A percentile compares a stretch with the other conserved stretches of the same genome.
phyloP scores from a whole-genome alignment of 495 filamentous ascomycete genomes.

The Collariella sp. region DNA sequence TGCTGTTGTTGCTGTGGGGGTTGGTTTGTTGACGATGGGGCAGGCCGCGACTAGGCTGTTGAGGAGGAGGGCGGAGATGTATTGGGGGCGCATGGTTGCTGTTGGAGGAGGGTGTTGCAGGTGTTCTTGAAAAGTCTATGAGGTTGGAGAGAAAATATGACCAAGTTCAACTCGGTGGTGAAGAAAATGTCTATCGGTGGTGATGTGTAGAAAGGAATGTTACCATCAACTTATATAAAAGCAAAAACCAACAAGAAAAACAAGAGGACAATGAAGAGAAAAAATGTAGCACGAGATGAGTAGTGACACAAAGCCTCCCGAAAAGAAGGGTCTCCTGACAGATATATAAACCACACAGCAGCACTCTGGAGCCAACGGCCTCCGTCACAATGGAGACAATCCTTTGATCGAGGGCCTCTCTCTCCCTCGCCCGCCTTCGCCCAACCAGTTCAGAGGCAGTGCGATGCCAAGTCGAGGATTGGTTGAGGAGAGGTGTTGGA shows the following conservation, averaged over 20 bases:
- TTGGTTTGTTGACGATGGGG: neutral
- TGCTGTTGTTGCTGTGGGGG: neutral
- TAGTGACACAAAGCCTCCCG: neutral
- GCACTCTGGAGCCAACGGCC: neutral
- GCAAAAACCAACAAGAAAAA: neutral
- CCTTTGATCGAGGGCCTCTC: neutral
- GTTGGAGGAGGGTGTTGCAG: neutral
- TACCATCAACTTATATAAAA: neutral
- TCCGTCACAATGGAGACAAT: no score
- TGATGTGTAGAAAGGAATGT: neutral
- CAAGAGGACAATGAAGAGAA: neutral
- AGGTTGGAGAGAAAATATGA: neutral
- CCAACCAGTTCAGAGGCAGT: constrained; percentile 1
- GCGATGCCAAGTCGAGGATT: constrained; percentile 4
- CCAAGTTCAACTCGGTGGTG: no score
- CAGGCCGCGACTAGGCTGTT: neutral
- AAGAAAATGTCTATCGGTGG: neutral
- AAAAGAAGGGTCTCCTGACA: neutral
- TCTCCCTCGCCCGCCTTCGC: neutral
- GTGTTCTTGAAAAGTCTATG: neutral
- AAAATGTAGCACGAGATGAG: neutral
- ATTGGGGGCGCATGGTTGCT: constrained; percentile 4
- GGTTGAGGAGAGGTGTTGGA: neutral
- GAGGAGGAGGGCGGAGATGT: constrained; percentile 9
- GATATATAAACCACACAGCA: neutral